Base-by-base conservation (phyloP, 2,329 filamentous ascomycete species). In the Chalaropsis ovoidea region DNA sequence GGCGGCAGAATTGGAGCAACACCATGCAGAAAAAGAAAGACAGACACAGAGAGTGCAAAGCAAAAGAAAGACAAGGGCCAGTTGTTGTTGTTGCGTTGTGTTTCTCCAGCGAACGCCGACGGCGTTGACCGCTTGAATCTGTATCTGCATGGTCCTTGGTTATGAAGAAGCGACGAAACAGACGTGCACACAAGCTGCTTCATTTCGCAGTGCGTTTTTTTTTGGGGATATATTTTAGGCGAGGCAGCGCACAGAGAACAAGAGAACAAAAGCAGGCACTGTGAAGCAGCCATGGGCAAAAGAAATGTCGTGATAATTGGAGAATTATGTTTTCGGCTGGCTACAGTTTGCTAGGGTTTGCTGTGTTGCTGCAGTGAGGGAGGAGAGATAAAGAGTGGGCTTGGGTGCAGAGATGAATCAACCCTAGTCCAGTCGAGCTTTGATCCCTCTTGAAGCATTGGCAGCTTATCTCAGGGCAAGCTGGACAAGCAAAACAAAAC, bases 21-120 rank as follows among this genome's bases (percentile, higher is more conserved):
- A 24, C 7, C 43, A 47, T 47, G 43, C 43, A 19, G 49, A 24
- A 62, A 64, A 56, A 64, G 22, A 52, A 49, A 63, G 27, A 35
- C 39, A 43, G 49, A 49, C 45, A 49, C n/a, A n/a, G n/a, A n/a
- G n/a, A n/a, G n/a, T n/a, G n/a, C n/a, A n/a, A n/a, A n/a, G n/a
- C n/a, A n/a, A n/a, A n/a, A n/a, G 7, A 35, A 35, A 35, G 3
- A 35, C 31, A 35, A 35, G 31, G 31, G 31, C 31, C 31, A 35
- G 7, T 35, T 35, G 31, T 3, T 39, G 35, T 10, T 10, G 35
- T 39, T n/a, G n/a, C n/a, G 35, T 10, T 39, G 35, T 39, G 35
- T 39, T 39, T 3, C 35, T 39, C 4, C 8, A 39, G 35, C 7
- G 31, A 35, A 35, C 3, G 7, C 31, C 31, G 31, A 7, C 7